phyloP scores from a whole-genome alignment of 2,329 filamentous ascomycete genomes.

The Phoma sp. region DNA sequence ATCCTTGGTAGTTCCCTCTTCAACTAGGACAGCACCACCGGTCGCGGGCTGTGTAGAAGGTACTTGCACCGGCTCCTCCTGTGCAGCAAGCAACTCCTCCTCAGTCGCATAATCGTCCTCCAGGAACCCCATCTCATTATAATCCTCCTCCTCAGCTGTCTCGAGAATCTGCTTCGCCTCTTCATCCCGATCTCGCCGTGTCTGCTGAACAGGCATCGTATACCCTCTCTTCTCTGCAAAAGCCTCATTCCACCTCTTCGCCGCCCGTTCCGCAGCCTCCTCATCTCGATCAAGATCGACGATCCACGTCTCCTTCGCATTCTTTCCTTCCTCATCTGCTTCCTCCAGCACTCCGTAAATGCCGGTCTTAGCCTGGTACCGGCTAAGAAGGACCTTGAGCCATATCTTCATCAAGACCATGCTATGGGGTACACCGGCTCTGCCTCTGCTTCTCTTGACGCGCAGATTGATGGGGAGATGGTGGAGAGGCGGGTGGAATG shows the following conservation, averaged over 20 bases:
- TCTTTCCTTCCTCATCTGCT: too few relatives aligned
- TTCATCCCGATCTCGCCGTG: conserved; percentile 20
- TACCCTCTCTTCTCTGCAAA: conserved; percentile 19
- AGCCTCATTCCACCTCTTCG: conserved; percentile 27
- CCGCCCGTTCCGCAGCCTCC: conserved; percentile 36
- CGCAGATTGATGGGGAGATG: conserved; percentile 27
- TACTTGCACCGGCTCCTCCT: not conserved
- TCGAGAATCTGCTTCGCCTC: conserved; percentile 19
- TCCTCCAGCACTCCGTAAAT: not conserved
- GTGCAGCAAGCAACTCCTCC: not conserved
- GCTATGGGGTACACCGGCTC: not conserved
- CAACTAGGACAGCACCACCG: too few relatives aligned
- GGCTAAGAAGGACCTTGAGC: conserved; percentile 34
- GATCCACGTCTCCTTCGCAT: too few relatives aligned
- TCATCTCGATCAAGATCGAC: too few relatives aligned
- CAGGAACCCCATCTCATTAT: conserved; percentile 28
- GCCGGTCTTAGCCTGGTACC: conserved; percentile 30
- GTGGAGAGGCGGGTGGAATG: conserved; percentile 36
- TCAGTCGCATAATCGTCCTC: not conserved
- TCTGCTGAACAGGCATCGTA: not conserved
- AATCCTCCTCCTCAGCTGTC: conserved; percentile 25
- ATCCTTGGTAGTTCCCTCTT: too few relatives aligned
- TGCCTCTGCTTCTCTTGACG: not conserved
- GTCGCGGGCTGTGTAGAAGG: not conserved
- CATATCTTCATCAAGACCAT: conserved; percentile 31